Evolutionary conservation across 768 basidiomycete genomes (phyloP).

Genomic region (Nevesoporus exiguus): DNA sequence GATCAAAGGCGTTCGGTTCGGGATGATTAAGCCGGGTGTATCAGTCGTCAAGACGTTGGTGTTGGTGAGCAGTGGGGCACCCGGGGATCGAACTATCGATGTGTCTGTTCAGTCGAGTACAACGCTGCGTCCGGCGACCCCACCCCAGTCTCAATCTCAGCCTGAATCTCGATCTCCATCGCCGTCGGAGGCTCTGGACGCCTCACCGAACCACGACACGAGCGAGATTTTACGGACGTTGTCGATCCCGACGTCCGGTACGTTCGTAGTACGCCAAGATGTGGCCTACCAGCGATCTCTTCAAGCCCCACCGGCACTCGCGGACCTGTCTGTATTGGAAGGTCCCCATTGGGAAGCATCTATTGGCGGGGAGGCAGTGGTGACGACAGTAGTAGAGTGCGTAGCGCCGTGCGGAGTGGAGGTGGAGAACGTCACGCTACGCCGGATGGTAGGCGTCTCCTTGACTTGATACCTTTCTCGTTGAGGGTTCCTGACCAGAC

Average conservation of each 20-base stretch:
- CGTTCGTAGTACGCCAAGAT: slow-evolving; percentile 53
- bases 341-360: slow-evolving; percentile 45
- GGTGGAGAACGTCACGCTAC: slow-evolving; percentile 47
- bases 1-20: slow-evolving; percentile 71
- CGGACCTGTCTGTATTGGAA: slow-evolving; percentile 55
- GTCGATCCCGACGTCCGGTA: slow-evolving; percentile 59
- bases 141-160: slow-evolving; percentile 2
- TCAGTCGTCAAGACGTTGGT: slow-evolving; percentile 59
- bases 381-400: slow-evolving; percentile 51
- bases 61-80: slow-evolving; percentile 56
- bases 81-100: slow-evolving; percentile 74
- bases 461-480: too few relatives aligned
- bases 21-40: slow-evolving; percentile 56
- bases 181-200: slow-evolving; percentile 1
- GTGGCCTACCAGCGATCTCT: slow-evolving; percentile 51
- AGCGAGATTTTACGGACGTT: slow-evolving; percentile 65
- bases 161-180: background rate
- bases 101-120: slow-evolving; percentile 70
- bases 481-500: background rate
- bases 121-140: background rate
- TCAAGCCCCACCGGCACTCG: slow-evolving; percentile 42
- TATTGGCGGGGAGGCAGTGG: slow-evolving; percentile 53
- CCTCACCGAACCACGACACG: slow-evolving; percentile 25
- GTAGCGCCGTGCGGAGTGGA: slow-evolving; percentile 54
- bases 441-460: slow-evolving; percentile 41